A percentile compares a stretch with the other conserved stretches of the same genome.
Conservation (phyloP, 2,329 filamentous ascomycete genomes). For the Coleophoma eucalyptorum region DNA sequence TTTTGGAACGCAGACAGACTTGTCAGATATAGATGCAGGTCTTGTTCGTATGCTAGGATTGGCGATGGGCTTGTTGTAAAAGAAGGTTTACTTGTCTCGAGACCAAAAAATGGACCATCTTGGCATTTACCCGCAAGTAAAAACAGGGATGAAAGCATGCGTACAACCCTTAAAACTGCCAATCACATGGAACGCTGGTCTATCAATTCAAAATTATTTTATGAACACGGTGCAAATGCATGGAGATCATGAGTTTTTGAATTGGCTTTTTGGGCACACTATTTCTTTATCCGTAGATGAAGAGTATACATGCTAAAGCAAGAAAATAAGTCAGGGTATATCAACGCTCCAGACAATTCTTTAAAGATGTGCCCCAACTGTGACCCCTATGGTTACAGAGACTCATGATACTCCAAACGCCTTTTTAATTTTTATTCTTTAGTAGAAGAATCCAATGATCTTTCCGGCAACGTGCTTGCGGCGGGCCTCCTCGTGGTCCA, state of each 20-base stretch:
- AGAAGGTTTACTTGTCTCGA: no score
- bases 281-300: slow-evolving; percentile 21
- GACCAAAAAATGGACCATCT: no score
- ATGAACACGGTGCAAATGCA: background rate
- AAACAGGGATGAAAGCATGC: no score
- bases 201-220: no score
- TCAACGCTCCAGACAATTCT: slow-evolving; percentile 14
- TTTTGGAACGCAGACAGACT: no score
- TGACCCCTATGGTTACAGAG: slow-evolving; percentile 20
- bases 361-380: slow-evolving; percentile 8
- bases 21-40: no score
- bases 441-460: slow-evolving; percentile 99
- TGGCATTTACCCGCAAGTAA: no score
- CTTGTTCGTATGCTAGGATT: no score
- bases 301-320: slow-evolving; percentile 17
- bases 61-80: no score
- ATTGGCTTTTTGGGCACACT: slow-evolving; percentile 28
- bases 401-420: slow-evolving; percentile 26
- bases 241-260: slow-evolving; percentile 23
- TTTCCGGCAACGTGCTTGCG: slow-evolving; percentile 99
- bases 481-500: slow-evolving; percentile 99
- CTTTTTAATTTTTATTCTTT: slow-evolving; percentile 33
- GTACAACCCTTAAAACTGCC: no score
- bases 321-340: slow-evolving; percentile 23
- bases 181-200: no score